Conservation (phyloP, 225 moss, liverwort and hornwort species). For the Ulota crispa region DNA sequence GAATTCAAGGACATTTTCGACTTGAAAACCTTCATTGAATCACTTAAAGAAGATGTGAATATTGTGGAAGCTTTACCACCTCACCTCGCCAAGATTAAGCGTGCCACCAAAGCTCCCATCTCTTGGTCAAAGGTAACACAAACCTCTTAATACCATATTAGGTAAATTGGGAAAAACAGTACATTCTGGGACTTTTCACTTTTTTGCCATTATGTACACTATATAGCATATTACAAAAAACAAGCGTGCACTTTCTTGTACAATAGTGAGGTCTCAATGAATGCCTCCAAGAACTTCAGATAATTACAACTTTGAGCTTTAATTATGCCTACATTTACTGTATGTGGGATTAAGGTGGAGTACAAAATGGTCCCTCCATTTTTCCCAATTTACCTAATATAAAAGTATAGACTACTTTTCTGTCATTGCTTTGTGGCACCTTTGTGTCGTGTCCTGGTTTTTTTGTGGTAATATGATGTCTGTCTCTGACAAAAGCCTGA, state of each 20-base stretch:
- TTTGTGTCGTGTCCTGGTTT: background rate
- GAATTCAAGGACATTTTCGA: constrained; percentile 94
- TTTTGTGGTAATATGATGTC: background rate
- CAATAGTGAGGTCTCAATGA: no score
- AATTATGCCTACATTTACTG: no score
- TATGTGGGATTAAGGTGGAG: no score
- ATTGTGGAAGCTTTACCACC: constrained; percentile 75
- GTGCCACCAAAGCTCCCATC: constrained; percentile 70
- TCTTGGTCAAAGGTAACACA: constrained; percentile 87
- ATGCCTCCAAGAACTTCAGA: no score
- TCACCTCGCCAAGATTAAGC: constrained; percentile 45
- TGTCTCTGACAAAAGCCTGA: background rate
- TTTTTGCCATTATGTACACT: no score
- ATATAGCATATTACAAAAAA: no score
- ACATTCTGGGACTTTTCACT: no score
- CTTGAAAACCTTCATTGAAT: constrained; percentile 67
- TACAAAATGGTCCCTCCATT: no score
- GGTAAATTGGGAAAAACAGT: no score
- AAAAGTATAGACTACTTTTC: background rate
- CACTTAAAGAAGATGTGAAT: constrained; percentile 66
- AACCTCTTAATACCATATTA: background rate
- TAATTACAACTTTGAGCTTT: no score
- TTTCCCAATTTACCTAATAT: no score
- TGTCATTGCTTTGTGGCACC: background rate
- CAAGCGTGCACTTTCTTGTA: no score